Evolutionary conservation across 1,139 yeast genomes (phyloP).

Genomic region (Protomyces arabidopsidicola): DNA sequence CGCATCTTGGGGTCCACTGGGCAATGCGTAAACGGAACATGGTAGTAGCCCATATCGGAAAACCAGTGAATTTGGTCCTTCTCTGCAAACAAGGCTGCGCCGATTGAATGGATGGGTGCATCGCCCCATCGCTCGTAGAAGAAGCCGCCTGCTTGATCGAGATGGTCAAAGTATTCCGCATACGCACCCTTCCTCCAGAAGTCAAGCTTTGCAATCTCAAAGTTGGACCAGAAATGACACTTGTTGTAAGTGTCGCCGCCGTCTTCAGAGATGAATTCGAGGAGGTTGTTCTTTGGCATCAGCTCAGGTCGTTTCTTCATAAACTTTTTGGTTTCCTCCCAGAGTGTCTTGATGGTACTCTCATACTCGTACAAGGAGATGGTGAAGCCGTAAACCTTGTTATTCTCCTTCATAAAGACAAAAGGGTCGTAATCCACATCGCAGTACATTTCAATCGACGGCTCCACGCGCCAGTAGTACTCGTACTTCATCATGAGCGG

Average conservation of each 20-base stretch:
- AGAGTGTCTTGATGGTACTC: constrained; percentile 78
- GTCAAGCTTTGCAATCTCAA: constrained; percentile 73
- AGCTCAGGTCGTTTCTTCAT: constrained; percentile 56
- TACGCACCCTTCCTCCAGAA: constrained; percentile 71
- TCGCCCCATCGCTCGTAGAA: constrained; percentile 97
- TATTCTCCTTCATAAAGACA: constrained; percentile 54
- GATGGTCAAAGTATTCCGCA: constrained; percentile 59
- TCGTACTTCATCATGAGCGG: constrained; percentile 53
- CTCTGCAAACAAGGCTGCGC: constrained; percentile 27
- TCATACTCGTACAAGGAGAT: constrained; percentile 71
- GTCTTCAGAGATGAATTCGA: constrained; percentile 64
- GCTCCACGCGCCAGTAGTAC: constrained; percentile 73
- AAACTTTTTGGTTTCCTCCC: constrained; percentile 69
- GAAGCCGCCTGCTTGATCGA: constrained; percentile 79
- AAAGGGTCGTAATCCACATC: constrained; percentile 64
- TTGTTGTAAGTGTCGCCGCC: constrained; percentile 55
- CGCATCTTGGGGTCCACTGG: constrained; percentile 51
- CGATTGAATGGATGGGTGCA: constrained; percentile 69
- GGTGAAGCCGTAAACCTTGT: constrained; percentile 67
- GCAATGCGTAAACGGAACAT: constrained; percentile 71
- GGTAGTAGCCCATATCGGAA: constrained; percentile 51
- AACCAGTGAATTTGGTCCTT: constrained; percentile 38
- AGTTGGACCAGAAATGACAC: constrained; percentile 94
- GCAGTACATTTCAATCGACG: constrained; percentile 54
- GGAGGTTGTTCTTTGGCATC: constrained; percentile 63